Evolutionary conservation across 768 basidiomycete species (phyloP), one percentile per base, ranked within the genome.

Genomic region (Cyclocybe cylindracea): DNA sequence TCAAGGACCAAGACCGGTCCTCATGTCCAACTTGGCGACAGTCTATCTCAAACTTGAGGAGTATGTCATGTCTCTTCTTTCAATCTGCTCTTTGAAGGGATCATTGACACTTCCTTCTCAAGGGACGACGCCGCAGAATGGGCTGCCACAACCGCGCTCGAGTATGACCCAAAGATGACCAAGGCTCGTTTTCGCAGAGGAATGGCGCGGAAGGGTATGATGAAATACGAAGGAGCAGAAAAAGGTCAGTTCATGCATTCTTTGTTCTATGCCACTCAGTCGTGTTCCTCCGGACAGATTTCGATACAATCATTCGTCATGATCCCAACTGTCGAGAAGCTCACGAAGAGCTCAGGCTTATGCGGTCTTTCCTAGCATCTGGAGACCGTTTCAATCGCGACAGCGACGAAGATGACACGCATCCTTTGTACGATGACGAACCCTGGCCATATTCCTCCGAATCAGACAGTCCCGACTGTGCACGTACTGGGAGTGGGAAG

Each of bases 401-500:
- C 29, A 55, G 55, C 5, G 48, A 45, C 16, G 54, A 58, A 4
- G 41, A 41, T 14, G 48, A 47, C 5, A 24, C 24, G 7, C 60
- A 58, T 18, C 68, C 66, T 7, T 37, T 38, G 19, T 57, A 56
- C 42, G 61, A 67, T 29, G 74, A 71, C 4, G 60, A 63, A 1
- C 46, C 55, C 3, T 43, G 61, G 16, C 70, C 70, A 5, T 57
- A 70, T 16, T 72, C 68, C 32, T 64, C 65, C 0, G 69, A 74
- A 32, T 80, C 78, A 0, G 81, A 83, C 55, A 77, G 78, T n/a
- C 78, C 76, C 32, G 83, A 84, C 58, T 80, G 68, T 55, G 57
- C 62, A 14, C 80, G 83, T 54, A 52, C 50, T 1, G 83, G 81
- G 5, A 80, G 78, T 49, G 63, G 65, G 0, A 65, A 70, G 1